Percentiles rank a stretch among this genome's conserved stretches.
phyloP scores from a whole-genome alignment of 129 eudicot species.

The Arctium minus region DNA sequence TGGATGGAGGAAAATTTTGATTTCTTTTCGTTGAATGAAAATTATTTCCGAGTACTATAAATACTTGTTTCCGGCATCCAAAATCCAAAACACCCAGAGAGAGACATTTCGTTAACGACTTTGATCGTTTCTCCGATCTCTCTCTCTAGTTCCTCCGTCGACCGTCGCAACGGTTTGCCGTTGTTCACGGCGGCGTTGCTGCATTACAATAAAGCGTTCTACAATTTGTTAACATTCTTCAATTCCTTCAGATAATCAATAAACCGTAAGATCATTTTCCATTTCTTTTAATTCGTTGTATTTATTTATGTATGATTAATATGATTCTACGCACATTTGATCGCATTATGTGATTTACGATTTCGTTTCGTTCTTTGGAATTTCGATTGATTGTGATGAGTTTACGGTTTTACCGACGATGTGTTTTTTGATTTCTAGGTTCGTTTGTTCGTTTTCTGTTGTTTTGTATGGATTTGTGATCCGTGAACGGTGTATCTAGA shows the following conservation, averaged over 20 bases:
- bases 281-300: neutral
- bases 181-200: constrained; percentile 46
- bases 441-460: neutral
- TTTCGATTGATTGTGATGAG: neutral
- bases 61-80: neutral
- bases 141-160: constrained; percentile 42
- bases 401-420: neutral
- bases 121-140: constrained; percentile 20
- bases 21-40: neutral
- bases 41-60: constrained; percentile 4
- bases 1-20: neutral
- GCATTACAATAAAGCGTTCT: neutral
- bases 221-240: neutral
- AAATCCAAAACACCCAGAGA: neutral
- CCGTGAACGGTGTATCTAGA: neutral
- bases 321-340: too few relatives aligned
- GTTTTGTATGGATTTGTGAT: neutral
- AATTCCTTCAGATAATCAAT: neutral
- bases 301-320: too few relatives aligned
- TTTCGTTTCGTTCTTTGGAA: neutral
- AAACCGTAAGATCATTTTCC: constrained; percentile 17
- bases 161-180: constrained; percentile 72
- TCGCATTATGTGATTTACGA: neutral
- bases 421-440: neutral
- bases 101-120: constrained; percentile 26